Evolutionary conservation across 1,284 basidiomycete species (phyloP).

Genomic region (Moesziomyces parantarcticus): DNA sequence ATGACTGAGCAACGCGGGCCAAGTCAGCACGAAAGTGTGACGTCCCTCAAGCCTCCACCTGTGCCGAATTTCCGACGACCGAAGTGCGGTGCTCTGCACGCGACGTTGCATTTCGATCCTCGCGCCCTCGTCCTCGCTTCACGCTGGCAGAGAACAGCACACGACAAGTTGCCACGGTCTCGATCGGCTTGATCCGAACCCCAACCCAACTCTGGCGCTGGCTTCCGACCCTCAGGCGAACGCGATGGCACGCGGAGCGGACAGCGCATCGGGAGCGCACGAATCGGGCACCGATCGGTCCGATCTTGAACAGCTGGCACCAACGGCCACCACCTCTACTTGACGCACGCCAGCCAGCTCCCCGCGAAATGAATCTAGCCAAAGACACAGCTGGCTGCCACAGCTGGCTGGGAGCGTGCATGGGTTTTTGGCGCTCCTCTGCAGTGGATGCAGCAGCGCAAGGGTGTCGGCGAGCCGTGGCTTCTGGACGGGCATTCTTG

Average conservation of each 20-base stretch:
- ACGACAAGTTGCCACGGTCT: no score
- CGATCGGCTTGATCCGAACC: no score
- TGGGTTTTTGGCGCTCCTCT: neutral
- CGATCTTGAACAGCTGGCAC: no score
- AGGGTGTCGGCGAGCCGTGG: no score
- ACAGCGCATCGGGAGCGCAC: no score
- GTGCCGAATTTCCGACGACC: neutral
- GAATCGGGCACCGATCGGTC: no score
- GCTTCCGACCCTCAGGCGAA: no score
- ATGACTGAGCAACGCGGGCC: constrained; percentile 1
- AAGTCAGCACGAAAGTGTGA: neutral
- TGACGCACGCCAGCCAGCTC: neutral
- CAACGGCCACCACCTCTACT: no score
- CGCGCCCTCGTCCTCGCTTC: neutral
- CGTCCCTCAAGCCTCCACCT: neutral
- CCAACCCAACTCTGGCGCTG: no score
- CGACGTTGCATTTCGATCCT: neutral
- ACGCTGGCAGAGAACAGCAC: no score
- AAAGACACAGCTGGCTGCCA: no score
- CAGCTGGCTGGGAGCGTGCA: neutral
- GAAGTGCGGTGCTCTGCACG: neutral
- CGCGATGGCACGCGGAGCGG: no score
- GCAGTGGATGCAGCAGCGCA: neutral
- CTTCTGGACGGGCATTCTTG: constrained; percentile 6
- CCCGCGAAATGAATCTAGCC: neutral